Base-by-base conservation (phyloP, 345 rosid genomes). In the Ailanthus altissimus region DNA sequence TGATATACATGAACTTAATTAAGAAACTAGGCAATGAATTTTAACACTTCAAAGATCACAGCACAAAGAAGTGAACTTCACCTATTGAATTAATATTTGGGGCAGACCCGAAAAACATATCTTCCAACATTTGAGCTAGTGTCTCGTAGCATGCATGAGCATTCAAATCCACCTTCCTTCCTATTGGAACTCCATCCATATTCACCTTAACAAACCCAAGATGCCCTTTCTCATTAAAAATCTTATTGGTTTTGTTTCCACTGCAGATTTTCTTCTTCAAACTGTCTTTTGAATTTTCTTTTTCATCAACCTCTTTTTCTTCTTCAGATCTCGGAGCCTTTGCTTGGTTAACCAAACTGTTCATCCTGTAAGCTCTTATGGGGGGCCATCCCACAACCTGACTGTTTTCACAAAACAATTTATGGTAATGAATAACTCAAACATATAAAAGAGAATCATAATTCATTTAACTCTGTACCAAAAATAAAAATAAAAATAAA, bases 321-420 rank as follows among this genome's bases (percentile, higher is more conserved):
- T 88, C 95, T 14, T 84, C 90, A 76, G 82, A 86, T 25, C 86
- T 85, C 12, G 87, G 65, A 75, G 87, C 84, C 84, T 87, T 87
- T 11, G 92, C 88, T 63, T 86, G 91, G 86, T 82, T 90, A 60
- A 86, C 94, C 89, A 92, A 86, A 78, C 91, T 90, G 88, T 88
- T 91, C 94, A 92, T 88, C 87, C 98, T 86, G 42, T 88, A 86
- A 56, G 92, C 80, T 77, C 98, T 83, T 60, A 94, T 78, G 5
- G 98, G 98, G 2, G 98, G 98, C 98, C 98, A 94, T 72, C 97
- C 98, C 76, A 92, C 98, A 74, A 91, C 92, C 79, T 90, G 97
- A 82, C 96, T 90, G 93, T 83, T 89, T 62, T 61, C 74, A 73
- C 45, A 80, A 77, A 77, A 66, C 59, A 77, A 59, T 26, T 42